Evolutionary conservation across 2,329 filamentous ascomycete species (phyloP).

Genomic region (Trichoderma aggressivum): DNA sequence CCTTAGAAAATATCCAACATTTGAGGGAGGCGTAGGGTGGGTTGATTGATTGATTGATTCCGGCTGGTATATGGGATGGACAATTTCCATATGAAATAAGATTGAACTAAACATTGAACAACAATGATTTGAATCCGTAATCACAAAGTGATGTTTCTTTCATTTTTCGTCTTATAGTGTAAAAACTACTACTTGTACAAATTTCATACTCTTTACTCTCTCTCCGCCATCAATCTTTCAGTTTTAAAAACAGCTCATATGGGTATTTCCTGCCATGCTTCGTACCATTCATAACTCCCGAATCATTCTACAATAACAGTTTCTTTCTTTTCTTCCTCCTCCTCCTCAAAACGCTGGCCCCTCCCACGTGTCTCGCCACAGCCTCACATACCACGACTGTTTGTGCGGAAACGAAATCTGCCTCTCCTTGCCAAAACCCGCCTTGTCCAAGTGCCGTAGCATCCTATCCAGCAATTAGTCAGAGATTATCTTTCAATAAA

Average conservation of each 20-base stretch:
- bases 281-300: not conserved
- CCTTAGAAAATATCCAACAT: conserved; percentile 11
- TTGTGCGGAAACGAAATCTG: conserved; percentile 90
- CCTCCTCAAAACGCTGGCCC: conserved; percentile 55
- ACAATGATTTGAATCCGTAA: not conserved
- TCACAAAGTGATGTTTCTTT: not conserved
- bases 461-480: conserved; percentile 22
- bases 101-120: not conserved
- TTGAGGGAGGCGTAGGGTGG: conserved; percentile 10
- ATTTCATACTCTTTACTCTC: not conserved
- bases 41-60: not conserved
- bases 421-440: conserved; percentile 81
- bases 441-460: conserved; percentile 61
- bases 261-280: conserved; percentile 2
- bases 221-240: not conserved
- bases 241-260: not conserved
- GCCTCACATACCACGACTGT: conserved; percentile 79
- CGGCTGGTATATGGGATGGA: not conserved
- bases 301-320: not conserved
- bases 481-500: not conserved
- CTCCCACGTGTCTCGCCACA: conserved; percentile 76
- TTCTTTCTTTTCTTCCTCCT: not conserved
- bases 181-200: not conserved
- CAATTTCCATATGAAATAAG: conserved; percentile 1
- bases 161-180: not conserved